Conservation (phyloP, 805 yeast genomes). For the Nakazawaea anatomiae region DNA sequence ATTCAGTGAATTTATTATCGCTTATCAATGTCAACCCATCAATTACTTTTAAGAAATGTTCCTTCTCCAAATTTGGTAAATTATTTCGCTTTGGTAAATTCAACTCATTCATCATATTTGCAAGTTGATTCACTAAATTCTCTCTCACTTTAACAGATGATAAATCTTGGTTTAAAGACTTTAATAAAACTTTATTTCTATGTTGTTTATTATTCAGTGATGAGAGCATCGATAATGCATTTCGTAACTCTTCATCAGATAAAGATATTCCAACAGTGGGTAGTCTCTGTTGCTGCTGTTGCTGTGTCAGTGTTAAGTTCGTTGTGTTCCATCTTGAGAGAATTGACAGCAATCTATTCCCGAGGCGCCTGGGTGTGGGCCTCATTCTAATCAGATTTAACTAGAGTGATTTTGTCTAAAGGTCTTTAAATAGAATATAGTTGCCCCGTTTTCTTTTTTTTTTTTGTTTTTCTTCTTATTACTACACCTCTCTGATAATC, state of each 20-base stretch:
- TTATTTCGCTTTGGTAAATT: slow-evolving; percentile 9
- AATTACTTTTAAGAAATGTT: slow-evolving; percentile 5
- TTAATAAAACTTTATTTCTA: background rate
- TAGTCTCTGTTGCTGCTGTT: no score
- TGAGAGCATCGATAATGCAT: background rate
- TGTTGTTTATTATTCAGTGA: background rate
- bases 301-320: no score
- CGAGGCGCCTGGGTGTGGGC: background rate
- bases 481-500: no score
- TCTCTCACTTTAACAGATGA: background rate
- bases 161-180: slow-evolving; percentile 1
- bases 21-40: slow-evolving; percentile 6
- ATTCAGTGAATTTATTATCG: background rate
- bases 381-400: background rate
- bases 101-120: slow-evolving; percentile 1
- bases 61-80: background rate
- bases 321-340: no score
- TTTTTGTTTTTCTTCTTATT: background rate
- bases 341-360: background rate
- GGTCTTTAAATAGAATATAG: no score
- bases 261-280: background rate
- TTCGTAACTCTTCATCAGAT: background rate
- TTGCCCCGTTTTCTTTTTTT: background rate
- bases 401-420: no score
- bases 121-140: background rate